phyloP scores from a whole-genome alignment of 1,284 basidiomycete species.

The Puccinia hordei region DNA sequence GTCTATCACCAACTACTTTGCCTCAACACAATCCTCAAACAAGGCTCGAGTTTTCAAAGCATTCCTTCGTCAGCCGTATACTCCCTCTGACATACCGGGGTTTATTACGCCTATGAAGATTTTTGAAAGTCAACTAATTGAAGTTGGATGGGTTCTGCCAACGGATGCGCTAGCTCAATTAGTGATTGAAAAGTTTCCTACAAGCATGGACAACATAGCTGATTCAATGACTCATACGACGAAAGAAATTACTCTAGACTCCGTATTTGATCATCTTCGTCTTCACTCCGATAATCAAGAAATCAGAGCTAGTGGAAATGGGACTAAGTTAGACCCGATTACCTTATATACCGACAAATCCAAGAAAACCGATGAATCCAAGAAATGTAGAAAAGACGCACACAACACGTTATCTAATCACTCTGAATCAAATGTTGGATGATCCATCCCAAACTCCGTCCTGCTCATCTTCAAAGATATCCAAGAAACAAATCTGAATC shows the following conservation, averaged over 20 bases:
- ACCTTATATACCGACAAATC: not conserved
- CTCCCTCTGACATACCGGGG: not conserved
- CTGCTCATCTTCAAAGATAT: no score
- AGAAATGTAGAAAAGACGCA: not conserved
- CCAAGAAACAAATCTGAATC: not conserved
- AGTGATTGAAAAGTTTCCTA: not conserved
- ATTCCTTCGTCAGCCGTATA: not conserved
- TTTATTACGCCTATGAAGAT: not conserved
- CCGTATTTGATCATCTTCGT: not conserved
- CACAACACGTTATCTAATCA: not conserved
- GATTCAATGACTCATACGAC: not conserved
- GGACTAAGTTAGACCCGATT: not conserved
- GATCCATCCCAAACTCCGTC: not conserved
- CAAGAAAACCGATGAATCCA: no score
- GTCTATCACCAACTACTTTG: not conserved
- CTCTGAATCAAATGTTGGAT: slow-evolving; percentile 5
- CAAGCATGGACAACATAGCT: not conserved
- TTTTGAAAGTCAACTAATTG: not conserved
- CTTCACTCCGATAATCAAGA: not conserved
- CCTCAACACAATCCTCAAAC: not conserved
- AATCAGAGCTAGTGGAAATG: not conserved
- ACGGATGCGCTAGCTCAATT: not conserved
- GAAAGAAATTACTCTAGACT: not conserved
- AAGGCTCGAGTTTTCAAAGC: not conserved
- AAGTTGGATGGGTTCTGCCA: not conserved